Evolutionary conservation across 1,284 basidiomycete species (phyloP).

Genomic region (Melanopsichium pennsylvanicum): DNA sequence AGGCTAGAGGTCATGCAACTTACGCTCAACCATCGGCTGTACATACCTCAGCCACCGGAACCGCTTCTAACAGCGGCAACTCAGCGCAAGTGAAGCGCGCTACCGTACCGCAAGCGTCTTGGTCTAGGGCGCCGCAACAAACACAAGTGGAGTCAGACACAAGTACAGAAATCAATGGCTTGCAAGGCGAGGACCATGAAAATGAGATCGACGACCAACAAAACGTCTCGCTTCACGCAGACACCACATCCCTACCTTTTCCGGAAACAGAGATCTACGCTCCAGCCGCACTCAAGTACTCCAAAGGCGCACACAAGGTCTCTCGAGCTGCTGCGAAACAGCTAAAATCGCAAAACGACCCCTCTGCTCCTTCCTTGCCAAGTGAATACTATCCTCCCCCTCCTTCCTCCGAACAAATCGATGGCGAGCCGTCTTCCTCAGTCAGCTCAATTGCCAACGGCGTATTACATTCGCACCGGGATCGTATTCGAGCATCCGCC

Average conservation of each 20-base stretch:
- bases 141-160: not conserved
- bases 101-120: not conserved
- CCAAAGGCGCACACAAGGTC: constrained; percentile 40
- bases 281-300: constrained; percentile 47
- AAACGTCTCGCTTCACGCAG: not conserved
- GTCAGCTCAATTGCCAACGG: constrained; percentile 15
- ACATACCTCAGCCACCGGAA: not conserved
- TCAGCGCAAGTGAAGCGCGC: not conserved
- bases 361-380: constrained; percentile 16
- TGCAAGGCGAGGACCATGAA: not conserved
- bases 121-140: not conserved
- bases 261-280: constrained; percentile 44
- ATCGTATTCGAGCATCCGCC: constrained; percentile 23
- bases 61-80: not conserved
- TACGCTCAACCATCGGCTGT: constrained; percentile 13
- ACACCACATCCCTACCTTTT: constrained; percentile 10
- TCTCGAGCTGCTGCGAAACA: constrained; percentile 4
- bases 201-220: not conserved
- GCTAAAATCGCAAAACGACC: not conserved
- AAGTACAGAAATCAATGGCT: not conserved
- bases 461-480: constrained; percentile 17
- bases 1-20: constrained; percentile 16
- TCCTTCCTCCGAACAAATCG: not conserved
- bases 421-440: not conserved
- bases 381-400: constrained; percentile 16